Conservation (phyloP, 805 yeast genomes). For the Saccharomycopsis selenospora region DNA sequence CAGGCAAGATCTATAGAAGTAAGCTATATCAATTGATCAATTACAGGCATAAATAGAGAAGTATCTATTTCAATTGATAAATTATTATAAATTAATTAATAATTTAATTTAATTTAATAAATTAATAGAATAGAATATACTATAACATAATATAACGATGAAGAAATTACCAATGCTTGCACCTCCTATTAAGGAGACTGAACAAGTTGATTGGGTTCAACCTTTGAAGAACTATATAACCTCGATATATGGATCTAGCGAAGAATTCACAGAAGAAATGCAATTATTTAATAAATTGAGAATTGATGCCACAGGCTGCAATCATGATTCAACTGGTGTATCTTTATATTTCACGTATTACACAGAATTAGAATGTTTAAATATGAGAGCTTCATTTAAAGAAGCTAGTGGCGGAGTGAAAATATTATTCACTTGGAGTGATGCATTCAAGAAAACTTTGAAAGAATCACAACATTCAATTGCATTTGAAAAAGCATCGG, state of each 20-base stretch:
- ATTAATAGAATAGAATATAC: too few relatives aligned
- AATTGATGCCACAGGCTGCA: constrained; percentile 45
- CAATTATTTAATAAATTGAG: constrained; percentile 49
- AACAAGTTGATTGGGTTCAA: constrained; percentile 51
- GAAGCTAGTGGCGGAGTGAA: constrained; percentile 38
- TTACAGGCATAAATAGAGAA: too few relatives aligned
- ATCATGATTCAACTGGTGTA: constrained; percentile 33
- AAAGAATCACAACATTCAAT: constrained; percentile 65
- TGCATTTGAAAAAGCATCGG: constrained; percentile 84
- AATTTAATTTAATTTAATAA: background rate
- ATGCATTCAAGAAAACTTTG: constrained; percentile 48
- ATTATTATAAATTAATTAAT: too few relatives aligned
- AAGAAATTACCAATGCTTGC: constrained; percentile 18
- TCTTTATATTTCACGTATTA: constrained; percentile 62
- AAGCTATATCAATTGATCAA: too few relatives aligned
- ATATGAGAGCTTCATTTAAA: constrained; percentile 63
- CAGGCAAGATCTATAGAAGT: too few relatives aligned
- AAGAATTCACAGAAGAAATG: constrained; percentile 53
- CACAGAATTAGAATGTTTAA: constrained; percentile 74
- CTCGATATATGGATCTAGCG: constrained; percentile 54
- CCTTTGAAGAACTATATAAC: constrained; percentile 53
- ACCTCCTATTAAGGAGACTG: constrained; percentile 19
- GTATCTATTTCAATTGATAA: too few relatives aligned
- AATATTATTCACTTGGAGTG: constrained; percentile 71
- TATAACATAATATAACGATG: too few relatives aligned